phyloP scores from a whole-genome alignment of 176 grass and related monocot genomes.

The Guadua angustifolia region DNA sequence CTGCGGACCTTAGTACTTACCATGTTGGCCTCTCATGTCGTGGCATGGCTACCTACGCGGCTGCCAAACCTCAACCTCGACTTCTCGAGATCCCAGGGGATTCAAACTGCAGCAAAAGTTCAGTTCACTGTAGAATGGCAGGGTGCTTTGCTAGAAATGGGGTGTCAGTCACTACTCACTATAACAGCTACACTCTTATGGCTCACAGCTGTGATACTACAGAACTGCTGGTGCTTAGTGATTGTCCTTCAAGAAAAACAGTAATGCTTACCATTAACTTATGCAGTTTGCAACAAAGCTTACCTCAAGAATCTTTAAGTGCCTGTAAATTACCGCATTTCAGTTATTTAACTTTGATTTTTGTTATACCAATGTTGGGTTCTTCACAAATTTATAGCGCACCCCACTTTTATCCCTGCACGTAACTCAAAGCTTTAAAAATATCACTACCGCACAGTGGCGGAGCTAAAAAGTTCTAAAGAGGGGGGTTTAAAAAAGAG shows the following conservation, averaged over 20 bases:
- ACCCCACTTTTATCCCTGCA: too few species aligned
- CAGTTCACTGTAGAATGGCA: background rate
- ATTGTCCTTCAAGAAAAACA: background rate
- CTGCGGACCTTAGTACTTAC: background rate
- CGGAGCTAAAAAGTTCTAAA: too few species aligned
- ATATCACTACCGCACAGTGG: too few species aligned
- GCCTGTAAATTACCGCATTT: background rate
- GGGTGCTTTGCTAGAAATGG: background rate
- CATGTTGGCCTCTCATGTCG: background rate
- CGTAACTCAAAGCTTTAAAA: too few species aligned
- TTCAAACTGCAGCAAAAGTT: background rate
- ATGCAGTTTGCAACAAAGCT: too few species aligned
- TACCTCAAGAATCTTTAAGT: too few species aligned
- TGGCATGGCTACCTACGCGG: background rate
- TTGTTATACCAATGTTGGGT: background rate
- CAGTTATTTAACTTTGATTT: background rate
- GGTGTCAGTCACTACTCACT: too few species aligned
- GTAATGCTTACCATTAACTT: background rate
- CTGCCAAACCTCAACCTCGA: background rate
- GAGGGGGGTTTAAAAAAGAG: too few species aligned
- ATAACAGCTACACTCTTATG: too few species aligned
- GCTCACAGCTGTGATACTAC: too few species aligned
- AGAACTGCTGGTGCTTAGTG: background rate
- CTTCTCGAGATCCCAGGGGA: background rate
- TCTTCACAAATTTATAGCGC: too few species aligned